Evolutionary conservation across 2,329 filamentous ascomycete species (phyloP).

Genomic region (Akanthomyces lecanii): DNA sequence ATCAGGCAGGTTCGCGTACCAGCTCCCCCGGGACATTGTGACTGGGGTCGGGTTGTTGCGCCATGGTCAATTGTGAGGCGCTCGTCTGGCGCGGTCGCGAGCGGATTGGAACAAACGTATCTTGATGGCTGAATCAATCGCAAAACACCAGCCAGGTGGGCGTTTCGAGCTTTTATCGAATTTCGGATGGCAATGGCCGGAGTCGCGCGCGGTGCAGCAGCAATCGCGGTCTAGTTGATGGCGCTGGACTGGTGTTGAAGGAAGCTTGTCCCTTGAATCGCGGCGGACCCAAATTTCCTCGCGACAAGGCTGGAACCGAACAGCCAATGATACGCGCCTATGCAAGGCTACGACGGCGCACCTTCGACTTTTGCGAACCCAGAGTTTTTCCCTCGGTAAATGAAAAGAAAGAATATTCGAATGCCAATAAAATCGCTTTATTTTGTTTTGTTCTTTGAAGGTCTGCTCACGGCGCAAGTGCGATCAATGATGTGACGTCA

Average conservation of each 20-base stretch:
- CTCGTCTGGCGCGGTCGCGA: constrained; percentile 10
- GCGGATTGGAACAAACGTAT: neutral
- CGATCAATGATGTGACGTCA: neutral
- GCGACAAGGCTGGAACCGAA: constrained; percentile 31
- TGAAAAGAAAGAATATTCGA: no score
- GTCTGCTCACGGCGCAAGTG: neutral
- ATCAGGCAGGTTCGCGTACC: constrained; percentile 26
- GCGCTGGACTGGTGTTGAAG: constrained; percentile 18
- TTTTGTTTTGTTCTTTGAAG: neutral
- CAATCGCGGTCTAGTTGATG: constrained; percentile 13
- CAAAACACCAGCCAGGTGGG: neutral
- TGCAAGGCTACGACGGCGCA: constrained; percentile 23
- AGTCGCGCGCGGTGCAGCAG: constrained; percentile 10
- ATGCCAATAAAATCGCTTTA: neutral
- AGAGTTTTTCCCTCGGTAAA: no score
- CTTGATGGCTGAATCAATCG: neutral
- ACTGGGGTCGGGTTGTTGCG: constrained; percentile 37
- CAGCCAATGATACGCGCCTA: constrained; percentile 5
- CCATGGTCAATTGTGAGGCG: constrained; percentile 26
- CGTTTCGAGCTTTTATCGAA: neutral
- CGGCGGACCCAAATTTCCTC: constrained; percentile 33
- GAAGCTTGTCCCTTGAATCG: constrained; percentile 17
- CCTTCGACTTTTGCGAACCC: neutral
- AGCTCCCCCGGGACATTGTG: constrained; percentile 40
- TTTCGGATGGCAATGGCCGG: neutral